These are phyloP conservation scores for Plasmodium reichenowi DNA, from an alignment of 169 alveolate genomes.

Conservation along the genomic window DNA sequence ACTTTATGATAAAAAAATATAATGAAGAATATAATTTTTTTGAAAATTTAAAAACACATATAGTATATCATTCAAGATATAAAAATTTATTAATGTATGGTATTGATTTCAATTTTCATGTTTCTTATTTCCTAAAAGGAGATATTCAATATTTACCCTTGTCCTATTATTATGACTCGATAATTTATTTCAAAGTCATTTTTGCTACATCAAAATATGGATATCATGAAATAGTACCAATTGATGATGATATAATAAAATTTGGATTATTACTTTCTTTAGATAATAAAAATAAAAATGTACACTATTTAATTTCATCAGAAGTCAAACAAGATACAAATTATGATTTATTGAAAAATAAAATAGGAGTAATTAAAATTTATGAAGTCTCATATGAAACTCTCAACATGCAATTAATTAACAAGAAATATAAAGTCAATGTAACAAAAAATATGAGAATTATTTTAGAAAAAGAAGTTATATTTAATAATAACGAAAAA, in stretches of 20 bases:
- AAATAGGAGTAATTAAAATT: slow-evolving; percentile 53
- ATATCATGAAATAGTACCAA: slow-evolving; percentile 60
- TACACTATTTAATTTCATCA: slow-evolving; percentile 50
- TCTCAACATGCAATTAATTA: slow-evolving; percentile 9
- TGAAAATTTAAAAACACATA: slow-evolving; percentile 25
- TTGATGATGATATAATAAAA: slow-evolving; percentile 71
- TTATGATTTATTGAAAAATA: slow-evolving; percentile 32
- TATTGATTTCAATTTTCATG: slow-evolving; percentile 63
- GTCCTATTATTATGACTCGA: slow-evolving; percentile 69
- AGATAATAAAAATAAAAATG: slow-evolving; percentile 71
- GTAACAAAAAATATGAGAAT: slow-evolving; percentile 55
- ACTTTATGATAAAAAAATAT: slow-evolving; percentile 56
- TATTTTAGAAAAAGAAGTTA: slow-evolving; percentile 60
- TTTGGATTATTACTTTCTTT: slow-evolving; percentile 62
- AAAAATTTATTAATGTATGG: slow-evolving; percentile 39
- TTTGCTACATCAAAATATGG: slow-evolving; percentile 61
- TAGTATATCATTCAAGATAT: slow-evolving; percentile 53
- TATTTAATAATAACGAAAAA: slow-evolving; percentile 42
- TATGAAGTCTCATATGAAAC: slow-evolving; percentile 55
- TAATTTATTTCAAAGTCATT: slow-evolving; percentile 63
- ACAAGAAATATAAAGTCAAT: slow-evolving; percentile 38
- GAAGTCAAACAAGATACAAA: slow-evolving; percentile 54
- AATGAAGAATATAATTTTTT: slow-evolving; percentile 54
- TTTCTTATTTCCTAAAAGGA: slow-evolving; percentile 43
- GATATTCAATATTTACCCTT: slow-evolving; percentile 56